phyloP scores from a whole-genome alignment of 805 yeast genomes.

The Starmerella lactis-condensi region DNA sequence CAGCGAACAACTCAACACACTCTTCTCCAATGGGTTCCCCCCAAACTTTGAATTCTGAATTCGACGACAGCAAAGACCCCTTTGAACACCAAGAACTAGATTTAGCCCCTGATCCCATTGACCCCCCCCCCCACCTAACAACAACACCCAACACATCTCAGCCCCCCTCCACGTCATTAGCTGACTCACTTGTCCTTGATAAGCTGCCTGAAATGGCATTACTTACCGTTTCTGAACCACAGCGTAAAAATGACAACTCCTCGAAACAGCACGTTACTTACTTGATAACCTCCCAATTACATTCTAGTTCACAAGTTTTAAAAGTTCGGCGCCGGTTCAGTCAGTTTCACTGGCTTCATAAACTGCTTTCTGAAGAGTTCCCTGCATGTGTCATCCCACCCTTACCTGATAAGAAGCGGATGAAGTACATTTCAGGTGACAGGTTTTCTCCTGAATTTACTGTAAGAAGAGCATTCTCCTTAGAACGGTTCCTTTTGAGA shows the following conservation, averaged over 20 bases:
- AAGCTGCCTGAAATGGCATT: too few relatives aligned
- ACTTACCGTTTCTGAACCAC: constrained; percentile 16
- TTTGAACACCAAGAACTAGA: too few relatives aligned
- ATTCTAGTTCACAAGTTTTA: constrained; percentile 12
- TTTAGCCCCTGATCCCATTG: too few relatives aligned
- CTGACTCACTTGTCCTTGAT: too few relatives aligned
- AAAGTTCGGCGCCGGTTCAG: constrained; percentile 62
- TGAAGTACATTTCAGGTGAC: constrained; percentile 87
- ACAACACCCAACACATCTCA: too few relatives aligned
- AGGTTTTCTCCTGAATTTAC: constrained; percentile 76
- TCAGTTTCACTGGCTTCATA: constrained; percentile 65
- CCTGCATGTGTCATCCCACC: constrained; percentile 86
- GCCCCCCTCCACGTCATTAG: too few relatives aligned
- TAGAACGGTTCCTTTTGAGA: constrained; percentile 56
- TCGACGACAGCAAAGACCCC: too few relatives aligned
- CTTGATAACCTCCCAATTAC: constrained; percentile 36
- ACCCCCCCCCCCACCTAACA: too few relatives aligned
- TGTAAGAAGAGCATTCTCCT: constrained; percentile 57
- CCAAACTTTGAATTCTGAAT: too few relatives aligned
- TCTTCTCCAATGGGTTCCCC: too few relatives aligned
- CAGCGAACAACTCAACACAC: too few relatives aligned
- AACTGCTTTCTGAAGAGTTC: constrained; percentile 53
- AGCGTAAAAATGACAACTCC: constrained; percentile 16
- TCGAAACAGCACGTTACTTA: constrained; percentile 55
- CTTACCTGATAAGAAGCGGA: constrained; percentile 74